These are phyloP conservation scores for Porphyra umbilicalis DNA, from an alignment of 31 red algal species.

Conservation along the genomic window DNA sequence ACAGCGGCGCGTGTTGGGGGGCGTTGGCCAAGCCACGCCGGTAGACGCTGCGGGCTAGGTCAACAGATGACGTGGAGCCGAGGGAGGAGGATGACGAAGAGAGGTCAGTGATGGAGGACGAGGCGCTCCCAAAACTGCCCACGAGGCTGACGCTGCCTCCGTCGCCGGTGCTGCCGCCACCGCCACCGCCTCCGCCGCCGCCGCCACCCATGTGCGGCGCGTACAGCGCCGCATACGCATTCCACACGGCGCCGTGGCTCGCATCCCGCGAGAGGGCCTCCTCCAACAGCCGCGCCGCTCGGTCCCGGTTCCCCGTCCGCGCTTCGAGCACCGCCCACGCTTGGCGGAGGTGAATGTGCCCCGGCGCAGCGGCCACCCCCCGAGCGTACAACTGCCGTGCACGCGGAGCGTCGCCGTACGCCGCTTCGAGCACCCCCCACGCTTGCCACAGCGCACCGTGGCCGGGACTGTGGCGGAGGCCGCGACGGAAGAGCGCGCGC, in stretches of 20 bases:
- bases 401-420: slow-evolving; percentile 33
- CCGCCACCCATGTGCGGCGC: slow-evolving; percentile 16
- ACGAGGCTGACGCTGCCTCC: neutral
- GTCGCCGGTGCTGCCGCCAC: neutral
- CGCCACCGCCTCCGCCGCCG: neutral
- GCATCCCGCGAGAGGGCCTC: slow-evolving; percentile 46
- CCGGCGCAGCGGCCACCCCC: slow-evolving; percentile 27
- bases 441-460: slow-evolving; percentile 95
- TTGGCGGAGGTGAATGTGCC: slow-evolving; percentile 76
- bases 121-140: neutral
- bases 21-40: slow-evolving; percentile 14
- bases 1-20: slow-evolving; percentile 81
- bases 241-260: slow-evolving; percentile 80
- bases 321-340: slow-evolving; percentile 88
- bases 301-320: slow-evolving; percentile 40
- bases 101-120: no score
- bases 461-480: slow-evolving; percentile 56
- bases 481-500: slow-evolving; percentile 63
- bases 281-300: slow-evolving; percentile 54
- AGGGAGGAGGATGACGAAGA: no score
- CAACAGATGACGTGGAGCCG: neutral
- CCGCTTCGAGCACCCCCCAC: slow-evolving; percentile 70
- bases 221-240: slow-evolving; percentile 72
- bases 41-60: slow-evolving; percentile 10
- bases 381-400: slow-evolving; percentile 69